Evolutionary conservation across 345 rosid genomes (phyloP).

Genomic region (Garcia nutans): DNA sequence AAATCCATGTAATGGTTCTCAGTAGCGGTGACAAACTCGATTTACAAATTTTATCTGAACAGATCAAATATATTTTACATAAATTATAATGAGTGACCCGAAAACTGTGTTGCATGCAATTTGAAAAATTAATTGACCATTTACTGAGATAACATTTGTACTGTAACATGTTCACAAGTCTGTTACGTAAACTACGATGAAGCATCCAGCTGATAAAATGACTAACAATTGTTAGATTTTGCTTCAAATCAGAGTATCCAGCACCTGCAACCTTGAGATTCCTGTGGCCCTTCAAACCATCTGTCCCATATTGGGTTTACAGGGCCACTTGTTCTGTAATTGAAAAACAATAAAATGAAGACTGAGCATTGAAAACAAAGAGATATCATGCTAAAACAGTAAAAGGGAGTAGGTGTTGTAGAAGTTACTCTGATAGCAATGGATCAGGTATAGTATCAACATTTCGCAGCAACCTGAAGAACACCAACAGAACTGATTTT

Average conservation of each 20-base stretch:
- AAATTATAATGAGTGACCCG: slow-evolving; percentile 8
- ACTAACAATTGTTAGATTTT: slow-evolving; percentile 24
- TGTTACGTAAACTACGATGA: slow-evolving; percentile 14
- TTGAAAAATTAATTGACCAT: slow-evolving; percentile 14
- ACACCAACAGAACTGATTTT: slow-evolving; percentile 5
- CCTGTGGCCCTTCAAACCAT: slow-evolving; percentile 76
- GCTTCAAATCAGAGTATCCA: slow-evolving; percentile 48
- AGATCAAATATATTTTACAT: slow-evolving; percentile 8
- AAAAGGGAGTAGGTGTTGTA: background rate
- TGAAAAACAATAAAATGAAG: background rate
- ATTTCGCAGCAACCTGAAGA: slow-evolving; percentile 43
- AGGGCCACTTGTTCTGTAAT: slow-evolving; percentile 64
- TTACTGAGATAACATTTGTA: slow-evolving; percentile 19
- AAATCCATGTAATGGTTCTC: slow-evolving; percentile 6
- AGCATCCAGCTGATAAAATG: slow-evolving; percentile 13
- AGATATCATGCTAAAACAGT: background rate
- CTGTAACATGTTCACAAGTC: slow-evolving; percentile 18
- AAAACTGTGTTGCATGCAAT: slow-evolving; percentile 16
- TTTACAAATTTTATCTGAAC: slow-evolving; percentile 23
- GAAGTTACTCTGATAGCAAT: slow-evolving; percentile 56
- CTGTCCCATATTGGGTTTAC: slow-evolving; percentile 59
- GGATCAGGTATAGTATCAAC: slow-evolving; percentile 53
- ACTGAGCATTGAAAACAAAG: slow-evolving; percentile 12
- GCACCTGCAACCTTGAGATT: slow-evolving; percentile 61
- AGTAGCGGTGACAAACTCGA: background rate